Percentiles rank a stretch among this genome's conserved stretches.
phyloP scores from a whole-genome alignment of 2,329 filamentous ascomycete species.

The Dendryphion nanum region DNA sequence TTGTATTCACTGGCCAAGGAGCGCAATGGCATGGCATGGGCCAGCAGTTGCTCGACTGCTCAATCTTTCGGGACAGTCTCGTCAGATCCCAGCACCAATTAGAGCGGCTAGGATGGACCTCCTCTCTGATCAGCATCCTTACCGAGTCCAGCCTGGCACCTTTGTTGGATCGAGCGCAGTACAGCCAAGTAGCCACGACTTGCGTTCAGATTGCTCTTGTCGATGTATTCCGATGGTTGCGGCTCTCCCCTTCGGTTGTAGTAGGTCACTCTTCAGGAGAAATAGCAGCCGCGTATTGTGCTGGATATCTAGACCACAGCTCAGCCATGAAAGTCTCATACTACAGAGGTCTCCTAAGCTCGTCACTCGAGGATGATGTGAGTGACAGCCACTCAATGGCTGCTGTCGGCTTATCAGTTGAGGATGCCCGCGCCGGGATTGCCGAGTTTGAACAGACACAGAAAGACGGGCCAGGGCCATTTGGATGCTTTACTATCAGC shows the following conservation, averaged over 20 bases:
- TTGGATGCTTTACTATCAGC: neutral
- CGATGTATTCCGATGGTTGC: constrained; percentile 6
- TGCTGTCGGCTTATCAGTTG: neutral
- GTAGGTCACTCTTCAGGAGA: constrained; percentile 16
- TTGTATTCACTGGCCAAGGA: constrained; percentile 44
- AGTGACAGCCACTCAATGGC: neutral
- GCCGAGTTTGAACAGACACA: neutral
- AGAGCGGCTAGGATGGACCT: neutral
- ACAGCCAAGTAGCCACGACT: constrained; percentile 10
- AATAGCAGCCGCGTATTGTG: constrained; percentile 15
- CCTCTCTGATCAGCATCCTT: neutral
- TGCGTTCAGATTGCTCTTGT: constrained; percentile 12
- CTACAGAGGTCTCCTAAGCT: constrained; percentile 1
- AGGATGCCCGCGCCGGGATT: neutral
- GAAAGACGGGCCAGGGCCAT: neutral
- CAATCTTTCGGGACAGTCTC: constrained; percentile 4
- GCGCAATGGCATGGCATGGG: constrained; percentile 43
- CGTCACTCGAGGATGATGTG: neutral
- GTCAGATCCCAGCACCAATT: neutral
- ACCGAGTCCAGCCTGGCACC: neutral
- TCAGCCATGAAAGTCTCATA: constrained; percentile 11
- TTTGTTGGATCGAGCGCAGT: neutral
- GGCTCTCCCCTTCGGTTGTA: constrained; percentile 5
- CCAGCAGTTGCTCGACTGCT: constrained; percentile 21
- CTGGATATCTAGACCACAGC: constrained; percentile 3